Evolutionary conservation across 345 rosid species (phyloP), one percentile per base, ranked within the genome.

Genomic region (Arabidopsis suecica): DNA sequence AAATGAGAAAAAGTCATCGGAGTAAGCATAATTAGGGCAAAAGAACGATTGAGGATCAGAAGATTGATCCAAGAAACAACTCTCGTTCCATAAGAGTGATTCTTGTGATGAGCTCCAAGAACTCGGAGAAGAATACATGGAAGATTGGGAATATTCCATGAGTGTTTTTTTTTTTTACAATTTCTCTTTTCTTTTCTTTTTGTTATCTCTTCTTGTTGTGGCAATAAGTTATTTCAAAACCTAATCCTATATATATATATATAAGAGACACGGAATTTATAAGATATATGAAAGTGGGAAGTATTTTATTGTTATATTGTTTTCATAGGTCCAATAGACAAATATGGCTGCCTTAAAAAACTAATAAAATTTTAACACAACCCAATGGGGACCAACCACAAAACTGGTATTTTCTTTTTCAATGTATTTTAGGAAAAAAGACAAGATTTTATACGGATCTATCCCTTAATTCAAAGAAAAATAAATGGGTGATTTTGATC

Each of bases 101-200:
- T 81, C 83, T 44, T 86, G 83, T 6, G 77, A 69, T 14, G 89
- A 86, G 58, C 80, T 72, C 81, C 73, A 78, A 65, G 81, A 78
- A 72, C 81, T 72, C 3, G 76, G 68, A 59, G 73, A 78, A 4
- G 77, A 71, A 51, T 65, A 78, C 72, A 65, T 65, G 56, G 72
- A 36, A 72, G 73, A 59, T 71, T 66, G 73, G n/a, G 81, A 72
- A 72, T 65, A 72, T 66, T 72, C 78, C 72, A 71, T 77, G 5
- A 5, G 9, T 42, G 20, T 56, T 7, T 14, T 62, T 59, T 48
- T 9, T 6, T 20, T 13, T 9, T 40, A 6, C 7, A 1, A 2
- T 37, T 67, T 36, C 1, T 69, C 22, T 32, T 13, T 32, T 38
- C 9, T 33, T 8, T 11, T 14, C 16, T 53, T 7, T 18, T 42